Conservation (phyloP, 2,329 filamentous ascomycete species). For the Acephala macrosclerotiorum region DNA sequence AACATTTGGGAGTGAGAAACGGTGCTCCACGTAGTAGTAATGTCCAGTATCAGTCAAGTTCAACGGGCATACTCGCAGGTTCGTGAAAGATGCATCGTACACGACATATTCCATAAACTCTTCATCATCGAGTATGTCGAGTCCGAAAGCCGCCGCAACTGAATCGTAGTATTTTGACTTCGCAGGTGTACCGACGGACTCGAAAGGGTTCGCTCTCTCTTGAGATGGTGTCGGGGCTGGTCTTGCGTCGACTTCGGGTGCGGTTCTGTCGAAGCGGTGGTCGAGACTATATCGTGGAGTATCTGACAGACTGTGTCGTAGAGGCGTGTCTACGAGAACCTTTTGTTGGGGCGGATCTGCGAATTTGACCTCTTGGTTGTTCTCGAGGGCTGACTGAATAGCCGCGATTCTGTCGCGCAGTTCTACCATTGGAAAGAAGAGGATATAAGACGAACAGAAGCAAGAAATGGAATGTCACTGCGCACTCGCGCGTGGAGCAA, state of each 20-base stretch:
- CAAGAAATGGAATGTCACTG: slow-evolving; percentile 4
- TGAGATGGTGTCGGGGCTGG: slow-evolving; percentile 33
- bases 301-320: slow-evolving; percentile 36
- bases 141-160: slow-evolving; percentile 32
- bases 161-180: slow-evolving; percentile 31
- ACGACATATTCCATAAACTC: slow-evolving; percentile 34
- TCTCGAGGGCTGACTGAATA: slow-evolving; percentile 30
- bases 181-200: background rate
- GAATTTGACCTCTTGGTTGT: slow-evolving; percentile 30
- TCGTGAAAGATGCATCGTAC: slow-evolving; percentile 37
- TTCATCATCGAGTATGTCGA: slow-evolving; percentile 31
- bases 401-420: slow-evolving; percentile 32
- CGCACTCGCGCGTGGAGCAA: slow-evolving; percentile 4
- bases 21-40: slow-evolving; percentile 38
- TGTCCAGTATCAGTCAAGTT: slow-evolving; percentile 28
- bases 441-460: background rate
- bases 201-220: slow-evolving; percentile 33
- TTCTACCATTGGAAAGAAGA: slow-evolving; percentile 30
- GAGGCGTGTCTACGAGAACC: slow-evolving; percentile 12
- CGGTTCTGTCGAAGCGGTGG: slow-evolving; percentile 35
- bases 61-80: slow-evolving; percentile 36
- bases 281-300: slow-evolving; percentile 36
- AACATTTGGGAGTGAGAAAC: slow-evolving; percentile 32
- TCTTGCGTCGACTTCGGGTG: slow-evolving; percentile 31
- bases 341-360: slow-evolving; percentile 3